Evolutionary conservation across 192 early-diverging fungal species (phyloP), one percentile per base, ranked within the genome.

Genomic region (Coemansia aciculifera): DNA sequence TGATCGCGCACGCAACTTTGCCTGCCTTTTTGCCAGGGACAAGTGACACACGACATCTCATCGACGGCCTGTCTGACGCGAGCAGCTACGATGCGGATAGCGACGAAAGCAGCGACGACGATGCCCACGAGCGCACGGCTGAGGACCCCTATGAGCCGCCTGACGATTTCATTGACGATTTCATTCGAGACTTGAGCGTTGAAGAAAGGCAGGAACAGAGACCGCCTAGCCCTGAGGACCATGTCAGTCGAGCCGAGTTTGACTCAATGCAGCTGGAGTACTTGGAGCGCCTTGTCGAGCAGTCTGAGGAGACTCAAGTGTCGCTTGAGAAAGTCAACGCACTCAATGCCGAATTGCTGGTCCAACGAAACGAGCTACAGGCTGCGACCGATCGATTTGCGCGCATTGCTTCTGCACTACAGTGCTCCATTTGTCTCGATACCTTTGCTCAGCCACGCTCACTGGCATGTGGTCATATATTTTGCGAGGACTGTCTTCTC

Each of bases 391-490:
- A 12, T 19, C 42, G 59, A 17, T 3, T 67, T 27, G 27, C 63
- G 43, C 71, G 67, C 39, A 43, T 81, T 29, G 36, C 39, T 23
- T 54, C 68, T 38, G 52, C 73, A 15, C 61, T 81, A 5, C 74
- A 73, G 62, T 84, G 83, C 64, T 59, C 83, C 11, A 68, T 84
- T 3, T 84, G 83, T 43, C 62, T 79, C 11, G 83, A 84, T 23
- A 52, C 75, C 17, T 75, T 77, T 42, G 38, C 62, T 0, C 65
- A 67, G 38, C 77, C 83, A 12, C 72, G 72, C 40, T 67, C 77
- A 29, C 75, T 84, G 12, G 74, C 46, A 15, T 84, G 83, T 38
- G 83, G 83, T 6, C 83, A 84, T 52, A 68, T 68, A 29, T 84
- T 79, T 44, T 84, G 83, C 71, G 60, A 62, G 42, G 64, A 38